Conservation (phyloP, 495 filamentous ascomycete species). For the Jackrogersella minutella region DNA sequence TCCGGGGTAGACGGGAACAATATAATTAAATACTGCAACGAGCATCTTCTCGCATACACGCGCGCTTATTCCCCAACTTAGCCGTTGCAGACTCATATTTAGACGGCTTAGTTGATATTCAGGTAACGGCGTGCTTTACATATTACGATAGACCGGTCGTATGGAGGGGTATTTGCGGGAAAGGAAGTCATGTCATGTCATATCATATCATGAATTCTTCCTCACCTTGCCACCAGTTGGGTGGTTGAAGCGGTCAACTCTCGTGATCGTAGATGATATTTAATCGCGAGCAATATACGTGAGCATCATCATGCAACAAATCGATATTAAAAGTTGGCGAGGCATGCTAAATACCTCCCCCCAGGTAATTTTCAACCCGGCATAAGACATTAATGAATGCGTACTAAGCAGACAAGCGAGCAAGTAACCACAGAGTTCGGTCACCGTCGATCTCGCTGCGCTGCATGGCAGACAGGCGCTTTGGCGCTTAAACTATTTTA, state of each 20-base stretch:
- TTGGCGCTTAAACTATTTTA: not conserved
- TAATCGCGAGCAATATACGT: not conserved
- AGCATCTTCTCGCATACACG: not conserved
- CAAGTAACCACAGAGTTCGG: not conserved
- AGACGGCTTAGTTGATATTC: not conserved
- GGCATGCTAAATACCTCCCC: not conserved
- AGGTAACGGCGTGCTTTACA: not conserved
- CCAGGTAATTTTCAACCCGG: not conserved
- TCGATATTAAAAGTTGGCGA: not conserved
- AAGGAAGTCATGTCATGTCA: not conserved
- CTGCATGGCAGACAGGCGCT: not conserved
- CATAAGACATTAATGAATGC: not conserved
- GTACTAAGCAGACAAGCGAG: slow-evolving; percentile 1
- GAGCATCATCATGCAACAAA: not conserved
- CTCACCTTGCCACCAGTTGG: not conserved
- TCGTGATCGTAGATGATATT: not conserved
- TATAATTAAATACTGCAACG: not conserved
- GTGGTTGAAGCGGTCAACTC: not conserved
- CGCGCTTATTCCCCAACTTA: not conserved
- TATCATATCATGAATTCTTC: not conserved
- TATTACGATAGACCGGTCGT: not conserved
- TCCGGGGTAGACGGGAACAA: not conserved
- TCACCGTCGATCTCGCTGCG: not conserved
- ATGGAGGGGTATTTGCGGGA: not conserved
- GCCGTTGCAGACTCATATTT: not conserved